Base-by-base conservation (phyloP, 192 early-diverging fungal species). In the Chytriomyces hyalinus region DNA sequence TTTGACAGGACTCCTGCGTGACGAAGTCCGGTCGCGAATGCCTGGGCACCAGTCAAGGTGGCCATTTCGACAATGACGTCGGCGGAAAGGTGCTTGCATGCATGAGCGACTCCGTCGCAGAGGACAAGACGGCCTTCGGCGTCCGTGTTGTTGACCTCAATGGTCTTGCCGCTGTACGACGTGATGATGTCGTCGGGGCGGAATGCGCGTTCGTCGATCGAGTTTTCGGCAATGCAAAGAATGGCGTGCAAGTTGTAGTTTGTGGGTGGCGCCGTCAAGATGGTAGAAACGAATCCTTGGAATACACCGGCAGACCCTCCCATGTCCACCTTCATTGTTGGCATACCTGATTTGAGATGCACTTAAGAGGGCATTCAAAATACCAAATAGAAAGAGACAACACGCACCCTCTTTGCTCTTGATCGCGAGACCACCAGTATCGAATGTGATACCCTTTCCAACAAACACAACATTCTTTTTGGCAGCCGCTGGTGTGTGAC, bases 381-480 rank as follows among this genome's bases (percentile, higher is more conserved):
- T 47, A 24, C 43, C 80, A 82, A 82, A 84, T 83, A 6, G 43
- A 20, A 15, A 61, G 51, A 24, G 76, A 70, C n/a, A 36, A 36
- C 36, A 36, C 36, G 4, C 1, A 36, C 36, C 53, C 3, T 57
- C 53, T 57, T 57, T 57, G 53, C 71, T 6, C 78, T 89, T 89
- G 79, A 89, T 45, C 10, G 78, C 76, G 15, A 86, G 68, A 65
- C 84, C 82, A 46, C 82, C 84, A 22, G 86, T 86, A 75, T 89
- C 87, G 79, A 83, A 89, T 10, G 86, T 82, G 69, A 89, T 88
- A 17, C 87, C 87, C 79, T 89, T 89, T 62, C 87, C 87, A n/a
- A 87, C 87, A 49, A 81, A 83, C 13, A 78, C 84, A 49, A 86
- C 51, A 6, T 78, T 83, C 67, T 83, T 86, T 6, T 62, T 80